Base-by-base conservation (phyloP, 768 basidiomycete genomes). In the Kwoniella botswanensis region DNA sequence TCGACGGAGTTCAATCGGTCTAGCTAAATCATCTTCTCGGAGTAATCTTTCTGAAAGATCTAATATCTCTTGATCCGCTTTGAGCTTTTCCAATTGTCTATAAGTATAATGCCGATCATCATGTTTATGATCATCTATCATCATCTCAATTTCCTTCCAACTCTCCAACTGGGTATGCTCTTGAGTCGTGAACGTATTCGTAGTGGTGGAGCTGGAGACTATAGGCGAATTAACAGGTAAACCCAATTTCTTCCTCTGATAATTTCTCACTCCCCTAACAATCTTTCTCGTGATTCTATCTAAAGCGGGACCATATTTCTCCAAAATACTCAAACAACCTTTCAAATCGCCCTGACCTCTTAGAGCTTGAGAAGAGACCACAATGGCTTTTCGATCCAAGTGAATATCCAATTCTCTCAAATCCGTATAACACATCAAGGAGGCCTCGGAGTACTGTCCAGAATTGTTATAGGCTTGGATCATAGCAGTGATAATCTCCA, bases 391-490 rank as follows among this genome's bases (percentile, higher is more conserved):
- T 35, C 63, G 42, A 64, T 70, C 68, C 6, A 70, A 50, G 21
- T 21, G 18, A 17, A 70, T 55, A 21, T 70, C 44, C 18, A 70
- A 41, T 2, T 70, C 63, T 46, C 29, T 54, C 43, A 70, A 57
- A 59, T 70, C 68, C n/a, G 63, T 70, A 44, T 70, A 57, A 44
- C 68, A 70, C 46, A 70, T 35, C 6, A 46, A 13, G 4, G 56
- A 54, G 1, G 68, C 68, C 21, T 70, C 63, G 1, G 42, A 22
- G n/a, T 62, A 70, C 3, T 46, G n/a, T 17, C 60, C 41, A 10
- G 63, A 63, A 18, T 65, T 15, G 15, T 43, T 64, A 56, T 58
- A 58, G 2, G 68, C 68, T 21, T 70, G 68, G 1, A 70, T 65
- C 56, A 62, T 70, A 1, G 68, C 68, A 2, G 68, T 70, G 1